These are phyloP conservation scores for Pichia sp. DNA, from an alignment of 1,139 yeast species.

Conservation along the genomic window DNA sequence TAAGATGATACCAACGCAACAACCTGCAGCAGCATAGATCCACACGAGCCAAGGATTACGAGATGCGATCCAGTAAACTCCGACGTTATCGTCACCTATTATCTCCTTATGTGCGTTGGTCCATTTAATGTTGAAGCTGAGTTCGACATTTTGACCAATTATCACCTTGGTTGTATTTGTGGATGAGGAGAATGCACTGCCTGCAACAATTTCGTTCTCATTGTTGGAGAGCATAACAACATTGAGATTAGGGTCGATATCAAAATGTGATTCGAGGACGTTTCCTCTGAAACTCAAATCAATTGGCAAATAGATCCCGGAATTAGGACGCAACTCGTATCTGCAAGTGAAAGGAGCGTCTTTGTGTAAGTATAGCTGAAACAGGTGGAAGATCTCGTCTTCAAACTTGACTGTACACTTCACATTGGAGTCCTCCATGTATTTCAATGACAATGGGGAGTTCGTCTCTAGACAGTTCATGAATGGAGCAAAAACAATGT, in stretches of 20 bases:
- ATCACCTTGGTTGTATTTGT: constrained; percentile 56
- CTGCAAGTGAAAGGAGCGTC: constrained; percentile 75
- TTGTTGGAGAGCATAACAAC: constrained; percentile 40
- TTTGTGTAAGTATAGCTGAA: constrained; percentile 71
- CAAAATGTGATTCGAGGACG: constrained; percentile 65
- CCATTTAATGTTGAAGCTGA: constrained; percentile 63
- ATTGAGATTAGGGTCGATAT: constrained; percentile 58
- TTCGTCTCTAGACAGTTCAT: constrained; percentile 65
- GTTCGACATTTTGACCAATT: constrained; percentile 60
- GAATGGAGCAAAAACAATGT: constrained; percentile 55
- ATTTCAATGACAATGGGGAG: constrained; percentile 49
- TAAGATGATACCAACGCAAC: constrained; percentile 14
- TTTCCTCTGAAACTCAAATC: constrained; percentile 65
- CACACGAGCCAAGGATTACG: constrained; percentile 6
- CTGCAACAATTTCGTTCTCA: constrained; percentile 40
- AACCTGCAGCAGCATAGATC: constrained; percentile 11
- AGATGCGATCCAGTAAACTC: constrained; percentile 11
- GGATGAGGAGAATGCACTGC: constrained; percentile 62
- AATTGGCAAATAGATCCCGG: constrained; percentile 56
- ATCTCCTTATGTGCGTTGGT: constrained; percentile 22
- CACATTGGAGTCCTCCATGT: constrained; percentile 49
- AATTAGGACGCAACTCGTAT: constrained; percentile 48
- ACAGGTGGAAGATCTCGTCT: constrained; percentile 68
- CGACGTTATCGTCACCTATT: constrained; percentile 5
- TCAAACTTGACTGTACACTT: constrained; percentile 60